Percentiles rank a stretch among this genome's conserved stretches.
Evolutionary conservation across 176 grass and related monocot species (phyloP).

Genomic region (Bothriochloa decipiens): DNA sequence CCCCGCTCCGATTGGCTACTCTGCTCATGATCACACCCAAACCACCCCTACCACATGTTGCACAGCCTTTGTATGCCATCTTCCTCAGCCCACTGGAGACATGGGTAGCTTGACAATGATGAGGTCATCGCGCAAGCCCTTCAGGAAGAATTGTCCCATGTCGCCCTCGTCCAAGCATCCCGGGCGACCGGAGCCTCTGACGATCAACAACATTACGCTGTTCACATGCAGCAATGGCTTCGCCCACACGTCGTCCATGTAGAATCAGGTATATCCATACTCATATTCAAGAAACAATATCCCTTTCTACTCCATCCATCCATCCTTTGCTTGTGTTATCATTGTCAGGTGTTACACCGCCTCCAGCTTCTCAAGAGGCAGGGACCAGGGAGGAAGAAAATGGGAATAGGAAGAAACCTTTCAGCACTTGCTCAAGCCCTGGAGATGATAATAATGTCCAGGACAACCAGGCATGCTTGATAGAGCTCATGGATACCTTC

Average conservation of each 20-base stretch:
- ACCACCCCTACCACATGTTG: slow-evolving; percentile 11
- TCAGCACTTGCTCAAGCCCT: slow-evolving; percentile 42
- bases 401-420: too few relatives aligned
- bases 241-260: slow-evolving; percentile 16
- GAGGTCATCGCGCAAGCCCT: slow-evolving; percentile 74
- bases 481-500: slow-evolving; percentile 58
- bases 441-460: slow-evolving; percentile 35
- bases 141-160: slow-evolving; percentile 66
- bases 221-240: slow-evolving; percentile 70
- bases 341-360: neutral
- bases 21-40: too few relatives aligned
- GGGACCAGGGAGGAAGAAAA: slow-evolving; percentile 53
- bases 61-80: slow-evolving; percentile 8
- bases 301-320: neutral
- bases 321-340: neutral
- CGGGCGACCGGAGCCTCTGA: neutral
- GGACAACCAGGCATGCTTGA: neutral
- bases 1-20: too few relatives aligned
- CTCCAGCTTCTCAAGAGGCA: slow-evolving; percentile 10
- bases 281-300: neutral
- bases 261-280: slow-evolving; percentile 46
- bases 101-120: slow-evolving; percentile 46
- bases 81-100: neutral
- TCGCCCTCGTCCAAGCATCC: slow-evolving; percentile 61
- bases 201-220: slow-evolving; percentile 49